Evolutionary conservation across 768 basidiomycete species (phyloP), one percentile per base, ranked within the genome.

Genomic region (Xerocomellus intermedius): DNA sequence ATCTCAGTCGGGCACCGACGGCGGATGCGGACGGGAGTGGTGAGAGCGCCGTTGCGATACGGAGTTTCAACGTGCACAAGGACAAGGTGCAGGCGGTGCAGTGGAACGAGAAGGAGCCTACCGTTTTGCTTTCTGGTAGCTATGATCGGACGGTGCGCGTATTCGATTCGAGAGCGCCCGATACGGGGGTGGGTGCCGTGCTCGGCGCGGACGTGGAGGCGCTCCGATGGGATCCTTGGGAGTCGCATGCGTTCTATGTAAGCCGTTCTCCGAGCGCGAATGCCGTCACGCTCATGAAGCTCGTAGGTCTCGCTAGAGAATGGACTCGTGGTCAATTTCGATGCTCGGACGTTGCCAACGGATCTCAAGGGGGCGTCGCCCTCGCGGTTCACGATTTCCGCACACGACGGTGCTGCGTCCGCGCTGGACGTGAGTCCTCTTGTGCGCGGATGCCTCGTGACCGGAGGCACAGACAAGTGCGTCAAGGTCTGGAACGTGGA

Each of bases 401-500:
- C 97, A 0, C 97, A 99, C 70, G 91, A 98, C 57, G 93, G 93
- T 16, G 86, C 94, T 1, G 87, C 84, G 10, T 91, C 92, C 3
- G 86, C 91, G 1, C 76, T 99, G 43, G 97, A 98, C 69, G 81
- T 98, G 58, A 97, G 93, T 68, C 86, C 94, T 5, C 86, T 92
- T 65, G 80, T 98, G 38, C 85, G 83, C 50, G 97, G 97, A 1
- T 95, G 91, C 71, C 77, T 99, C 61, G 92, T 82, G 17, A 98
- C 97, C 0, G 97, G 96, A 19, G 97, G 97, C 2, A 86, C 88
- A 19, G 97, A 98, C 77, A 97, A 95, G 69, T 75, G 92, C 33
- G 91, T 97, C 69, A 98, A 98, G 72, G 79, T 98, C 5, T 99
- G 97, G 97, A 98, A 98, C 66, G 77, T 96, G 44, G 87, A 89